phyloP scores from a whole-genome alignment of 768 basidiomycete genomes.

The Lactarius pseudohatsudake region DNA sequence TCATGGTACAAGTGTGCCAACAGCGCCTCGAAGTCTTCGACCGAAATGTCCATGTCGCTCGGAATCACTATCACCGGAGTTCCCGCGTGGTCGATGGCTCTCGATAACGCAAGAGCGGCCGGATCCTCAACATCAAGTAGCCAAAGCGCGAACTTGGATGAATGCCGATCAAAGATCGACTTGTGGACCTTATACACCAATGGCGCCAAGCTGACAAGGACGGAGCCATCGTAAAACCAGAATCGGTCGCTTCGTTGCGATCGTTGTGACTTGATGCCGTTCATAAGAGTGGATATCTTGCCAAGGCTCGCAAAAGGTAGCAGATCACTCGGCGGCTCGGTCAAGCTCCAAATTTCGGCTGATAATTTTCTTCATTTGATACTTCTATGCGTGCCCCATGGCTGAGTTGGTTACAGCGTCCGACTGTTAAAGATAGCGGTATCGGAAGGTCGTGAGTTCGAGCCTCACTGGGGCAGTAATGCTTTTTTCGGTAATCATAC shows the following conservation, averaged over 20 bases:
- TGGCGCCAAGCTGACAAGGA: conserved; percentile 48
- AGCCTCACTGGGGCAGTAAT: conserved; percentile 51
- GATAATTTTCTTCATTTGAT: not conserved
- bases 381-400: conserved; percentile 43
- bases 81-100: conserved; percentile 3
- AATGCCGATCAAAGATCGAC: conserved; percentile 53
- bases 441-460: conserved; percentile 57
- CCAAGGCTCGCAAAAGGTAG: no score
- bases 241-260: conserved; percentile 15
- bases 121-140: conserved; percentile 14
- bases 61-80: conserved; percentile 37
- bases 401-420: conserved; percentile 54
- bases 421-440: conserved; percentile 39
- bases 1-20: conserved; percentile 70
- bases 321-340: not conserved
- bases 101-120: conserved; percentile 2
- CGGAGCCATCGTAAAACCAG: conserved; percentile 68
- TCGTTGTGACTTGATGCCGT: conserved; percentile 1
- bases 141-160: conserved; percentile 35
- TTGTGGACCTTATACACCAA: conserved; percentile 58
- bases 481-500: conserved; percentile 20
- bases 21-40: conserved; percentile 53
- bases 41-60: conserved; percentile 39
- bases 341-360: not conserved
- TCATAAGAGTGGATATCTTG: conserved; percentile 2